Conservation (phyloP, 2,329 filamentous ascomycete genomes). For the Fusarium sp. region DNA sequence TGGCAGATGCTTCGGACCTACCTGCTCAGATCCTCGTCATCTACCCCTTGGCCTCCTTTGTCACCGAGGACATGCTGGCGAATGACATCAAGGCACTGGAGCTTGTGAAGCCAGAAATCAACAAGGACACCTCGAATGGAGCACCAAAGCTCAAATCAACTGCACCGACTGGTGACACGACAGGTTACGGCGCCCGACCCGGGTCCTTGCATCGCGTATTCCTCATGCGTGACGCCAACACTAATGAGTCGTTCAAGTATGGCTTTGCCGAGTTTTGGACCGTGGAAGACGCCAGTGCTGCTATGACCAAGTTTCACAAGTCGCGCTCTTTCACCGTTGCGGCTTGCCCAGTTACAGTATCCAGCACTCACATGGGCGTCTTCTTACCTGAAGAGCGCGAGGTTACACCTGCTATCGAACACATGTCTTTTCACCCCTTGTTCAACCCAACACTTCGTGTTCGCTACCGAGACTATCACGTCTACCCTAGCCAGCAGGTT, state of each 20-base stretch:
- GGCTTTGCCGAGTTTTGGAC: slow-evolving; percentile 86
- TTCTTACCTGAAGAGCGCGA: slow-evolving; percentile 78
- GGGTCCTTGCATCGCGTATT: slow-evolving; percentile 81
- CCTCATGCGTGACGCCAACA: slow-evolving; percentile 76
- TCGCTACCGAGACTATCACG: slow-evolving; percentile 79
- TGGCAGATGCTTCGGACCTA: slow-evolving; percentile 60
- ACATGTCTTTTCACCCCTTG: slow-evolving; percentile 74
- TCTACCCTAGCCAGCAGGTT: slow-evolving; percentile 72
- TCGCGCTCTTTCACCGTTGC: slow-evolving; percentile 81
- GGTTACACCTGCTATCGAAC: slow-evolving; percentile 62
- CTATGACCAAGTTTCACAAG: slow-evolving; percentile 75
- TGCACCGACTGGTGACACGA: slow-evolving; percentile 62
- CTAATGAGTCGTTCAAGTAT: slow-evolving; percentile 79
- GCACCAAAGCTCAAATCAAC: slow-evolving; percentile 67
- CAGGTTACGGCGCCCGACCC: slow-evolving; percentile 74
- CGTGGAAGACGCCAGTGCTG: slow-evolving; percentile 77
- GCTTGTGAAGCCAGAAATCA: slow-evolving; percentile 62
- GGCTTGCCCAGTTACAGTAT: slow-evolving; percentile 74
- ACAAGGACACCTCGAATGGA: slow-evolving; percentile 55
- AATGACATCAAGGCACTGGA: slow-evolving; percentile 79
- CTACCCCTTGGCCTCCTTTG: slow-evolving; percentile 73
- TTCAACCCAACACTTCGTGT: slow-evolving; percentile 73
- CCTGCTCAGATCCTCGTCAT: slow-evolving; percentile 81
- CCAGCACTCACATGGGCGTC: slow-evolving; percentile 84
- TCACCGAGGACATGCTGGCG: slow-evolving; percentile 76